phyloP scores from a whole-genome alignment of 2,329 filamentous ascomycete species.

The Rutstroemia sp. region DNA sequence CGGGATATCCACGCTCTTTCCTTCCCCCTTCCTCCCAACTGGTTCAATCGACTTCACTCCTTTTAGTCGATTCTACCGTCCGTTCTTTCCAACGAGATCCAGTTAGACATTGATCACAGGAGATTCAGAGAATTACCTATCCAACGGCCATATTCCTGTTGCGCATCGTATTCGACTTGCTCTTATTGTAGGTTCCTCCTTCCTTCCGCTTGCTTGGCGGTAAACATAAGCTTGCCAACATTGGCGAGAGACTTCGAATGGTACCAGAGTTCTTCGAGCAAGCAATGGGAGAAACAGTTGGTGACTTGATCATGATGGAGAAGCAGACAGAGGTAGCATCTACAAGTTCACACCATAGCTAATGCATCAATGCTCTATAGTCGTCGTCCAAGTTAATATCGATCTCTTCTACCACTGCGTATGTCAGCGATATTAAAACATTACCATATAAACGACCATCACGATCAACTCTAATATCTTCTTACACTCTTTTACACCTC shows the following conservation, averaged over 20 bases:
- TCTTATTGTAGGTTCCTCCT: conserved; percentile 20
- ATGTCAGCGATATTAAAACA: conserved; percentile 3
- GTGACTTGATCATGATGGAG: neutral
- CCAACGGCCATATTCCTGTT: conserved; percentile 4
- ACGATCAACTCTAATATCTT: neutral
- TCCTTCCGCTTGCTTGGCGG: neutral
- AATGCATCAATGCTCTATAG: neutral
- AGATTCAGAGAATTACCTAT: conserved; percentile 3
- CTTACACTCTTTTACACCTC: conserved; percentile 2
- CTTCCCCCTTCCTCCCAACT: conserved; percentile 12
- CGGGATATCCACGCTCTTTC: conserved; percentile 29
- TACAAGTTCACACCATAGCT: neutral
- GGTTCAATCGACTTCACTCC: conserved; percentile 36
- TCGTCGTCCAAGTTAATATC: conserved; percentile 1
- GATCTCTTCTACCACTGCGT: neutral
- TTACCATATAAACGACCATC: conserved; percentile 1
- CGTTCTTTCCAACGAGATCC: conserved; percentile 26
- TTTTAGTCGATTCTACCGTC: conserved; percentile 34
- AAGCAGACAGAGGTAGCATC: neutral
- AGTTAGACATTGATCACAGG: neutral
- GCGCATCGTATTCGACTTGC: conserved; percentile 8
- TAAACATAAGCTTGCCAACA: neutral
- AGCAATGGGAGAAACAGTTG: neutral
- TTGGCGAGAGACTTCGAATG: neutral
- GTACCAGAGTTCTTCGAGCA: neutral